Evolutionary conservation across 2,329 filamentous ascomycete genomes (phyloP).

Genomic region (Fusarium sp.): DNA sequence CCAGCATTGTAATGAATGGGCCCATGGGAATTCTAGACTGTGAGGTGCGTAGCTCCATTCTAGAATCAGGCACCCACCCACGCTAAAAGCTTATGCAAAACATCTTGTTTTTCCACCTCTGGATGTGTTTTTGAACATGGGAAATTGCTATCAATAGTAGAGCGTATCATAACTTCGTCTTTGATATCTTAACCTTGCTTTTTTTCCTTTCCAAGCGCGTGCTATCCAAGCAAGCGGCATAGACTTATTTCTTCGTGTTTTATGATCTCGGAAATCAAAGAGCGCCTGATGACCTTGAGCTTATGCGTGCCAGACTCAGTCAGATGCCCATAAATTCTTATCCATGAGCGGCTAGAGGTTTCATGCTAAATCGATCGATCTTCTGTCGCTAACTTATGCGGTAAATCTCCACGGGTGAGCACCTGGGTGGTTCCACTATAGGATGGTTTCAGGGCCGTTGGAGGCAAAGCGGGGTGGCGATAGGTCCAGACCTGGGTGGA

Average conservation of each 20-base stretch:
- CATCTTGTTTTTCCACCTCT: background rate
- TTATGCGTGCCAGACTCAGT: conserved; percentile 1
- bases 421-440: conserved; percentile 10
- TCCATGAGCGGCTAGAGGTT: conserved; percentile 1
- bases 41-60: background rate
- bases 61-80: background rate
- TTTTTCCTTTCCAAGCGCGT: background rate
- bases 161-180: background rate
- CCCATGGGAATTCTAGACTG: background rate
- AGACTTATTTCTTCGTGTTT: background rate
- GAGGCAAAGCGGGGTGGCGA: conserved; percentile 12
- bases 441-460: background rate
- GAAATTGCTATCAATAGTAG: background rate
- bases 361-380: conserved; percentile 25
- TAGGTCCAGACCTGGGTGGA: background rate
- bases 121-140: background rate
- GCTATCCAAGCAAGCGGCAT: too few species aligned
- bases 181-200: background rate
- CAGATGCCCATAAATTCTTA: background rate
- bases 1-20: background rate
- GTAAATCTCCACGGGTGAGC: conserved; percentile 17
- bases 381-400: background rate
- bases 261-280: background rate
- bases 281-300: background rate
- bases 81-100: background rate